Percentiles rank a stretch among this genome's conserved stretches.
phyloP scores from a whole-genome alignment of 2,329 filamentous ascomycete species.

The Tolypocladium inflatum region DNA sequence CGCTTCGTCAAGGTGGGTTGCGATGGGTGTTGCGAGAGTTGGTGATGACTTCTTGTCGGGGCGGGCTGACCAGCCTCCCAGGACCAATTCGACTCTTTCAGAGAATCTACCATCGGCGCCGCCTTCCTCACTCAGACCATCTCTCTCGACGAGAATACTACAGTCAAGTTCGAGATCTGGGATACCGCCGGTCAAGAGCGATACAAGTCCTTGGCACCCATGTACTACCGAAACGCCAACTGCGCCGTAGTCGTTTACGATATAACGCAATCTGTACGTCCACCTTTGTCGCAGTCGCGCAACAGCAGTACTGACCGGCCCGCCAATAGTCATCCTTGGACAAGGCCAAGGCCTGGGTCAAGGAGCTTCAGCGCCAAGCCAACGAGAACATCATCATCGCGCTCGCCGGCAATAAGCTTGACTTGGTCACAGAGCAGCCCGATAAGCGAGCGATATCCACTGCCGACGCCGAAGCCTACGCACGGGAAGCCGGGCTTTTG shows the following conservation, averaged over 20 bases:
- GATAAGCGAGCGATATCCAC: slow-evolving; percentile 90
- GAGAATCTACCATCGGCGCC: slow-evolving; percentile 95
- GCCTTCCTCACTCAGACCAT: slow-evolving; percentile 99
- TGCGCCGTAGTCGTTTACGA: slow-evolving; percentile 99
- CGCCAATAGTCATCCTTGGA: slow-evolving; percentile 73
- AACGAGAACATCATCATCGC: slow-evolving; percentile 99
- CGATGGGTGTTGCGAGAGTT: not conserved
- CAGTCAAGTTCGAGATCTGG: slow-evolving; percentile 99
- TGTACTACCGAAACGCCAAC: slow-evolving; percentile 99
- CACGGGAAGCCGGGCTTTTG: slow-evolving; percentile 81
- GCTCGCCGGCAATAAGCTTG: slow-evolving; percentile 93
- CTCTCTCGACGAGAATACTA: slow-evolving; percentile 93
- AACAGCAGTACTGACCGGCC: slow-evolving; percentile 6
- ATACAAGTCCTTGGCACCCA: slow-evolving; percentile 96
- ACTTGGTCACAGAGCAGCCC: slow-evolving; percentile 87
- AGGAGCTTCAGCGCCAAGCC: slow-evolving; percentile 95
- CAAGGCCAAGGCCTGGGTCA: slow-evolving; percentile 99
- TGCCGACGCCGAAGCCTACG: slow-evolving; percentile 90
- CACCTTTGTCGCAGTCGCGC: not conserved
- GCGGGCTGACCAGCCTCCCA: slow-evolving; percentile 25
- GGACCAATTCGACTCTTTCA: slow-evolving; percentile 98
- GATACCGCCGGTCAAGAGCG: slow-evolving; percentile 97
- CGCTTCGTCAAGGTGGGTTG: slow-evolving; percentile 89
- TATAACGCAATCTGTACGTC: slow-evolving; percentile 91
- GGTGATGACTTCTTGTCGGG: not conserved